Conservation (phyloP, 1,284 basidiomycete species). For the Apiotrichum brassicae region DNA sequence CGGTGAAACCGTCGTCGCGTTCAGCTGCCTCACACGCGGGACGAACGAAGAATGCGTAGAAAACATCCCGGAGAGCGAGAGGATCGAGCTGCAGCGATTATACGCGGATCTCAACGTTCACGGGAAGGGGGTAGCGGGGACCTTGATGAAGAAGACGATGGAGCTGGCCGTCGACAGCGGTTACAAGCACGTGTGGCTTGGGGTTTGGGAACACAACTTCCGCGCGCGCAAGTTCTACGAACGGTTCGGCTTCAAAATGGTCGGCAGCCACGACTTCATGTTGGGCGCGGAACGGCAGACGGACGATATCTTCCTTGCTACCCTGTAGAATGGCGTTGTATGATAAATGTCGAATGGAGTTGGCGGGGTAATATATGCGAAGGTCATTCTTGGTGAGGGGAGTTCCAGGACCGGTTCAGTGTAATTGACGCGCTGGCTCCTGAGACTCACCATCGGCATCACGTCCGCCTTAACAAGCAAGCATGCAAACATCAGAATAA, state of each 20-base stretch:
- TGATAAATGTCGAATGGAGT: no score
- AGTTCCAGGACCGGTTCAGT: no score
- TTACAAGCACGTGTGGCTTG: slow-evolving; percentile 26
- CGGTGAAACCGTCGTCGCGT: slow-evolving; percentile 3
- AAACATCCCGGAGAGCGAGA: slow-evolving; percentile 2
- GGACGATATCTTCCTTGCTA: slow-evolving; percentile 8
- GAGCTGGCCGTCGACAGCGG: slow-evolving; percentile 16
- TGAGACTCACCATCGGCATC: no score
- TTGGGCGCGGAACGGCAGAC: slow-evolving; percentile 12
- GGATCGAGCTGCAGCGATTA: slow-evolving; percentile 13
- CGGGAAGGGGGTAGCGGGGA: slow-evolving; percentile 23
- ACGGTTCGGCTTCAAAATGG: slow-evolving; percentile 22
- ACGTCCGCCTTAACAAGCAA: no score
- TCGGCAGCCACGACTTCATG: slow-evolving; percentile 18
- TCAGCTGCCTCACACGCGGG: slow-evolving; percentile 3
- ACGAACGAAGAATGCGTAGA: slow-evolving; percentile 8
- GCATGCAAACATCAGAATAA: no score
- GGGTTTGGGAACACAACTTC: slow-evolving; percentile 31
- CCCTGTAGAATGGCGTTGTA: background rate
- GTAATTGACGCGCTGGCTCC: no score
- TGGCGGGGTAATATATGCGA: no score
- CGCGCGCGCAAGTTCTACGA: slow-evolving; percentile 26
- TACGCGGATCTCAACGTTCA: slow-evolving; percentile 20
- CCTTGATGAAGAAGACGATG: slow-evolving; percentile 18
- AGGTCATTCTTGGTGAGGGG: no score